A percentile compares a stretch with the other conserved stretches of the same genome.
Conservation (phyloP, 495 filamentous ascomycete species). For the Clohesyomyces aquaticus region DNA sequence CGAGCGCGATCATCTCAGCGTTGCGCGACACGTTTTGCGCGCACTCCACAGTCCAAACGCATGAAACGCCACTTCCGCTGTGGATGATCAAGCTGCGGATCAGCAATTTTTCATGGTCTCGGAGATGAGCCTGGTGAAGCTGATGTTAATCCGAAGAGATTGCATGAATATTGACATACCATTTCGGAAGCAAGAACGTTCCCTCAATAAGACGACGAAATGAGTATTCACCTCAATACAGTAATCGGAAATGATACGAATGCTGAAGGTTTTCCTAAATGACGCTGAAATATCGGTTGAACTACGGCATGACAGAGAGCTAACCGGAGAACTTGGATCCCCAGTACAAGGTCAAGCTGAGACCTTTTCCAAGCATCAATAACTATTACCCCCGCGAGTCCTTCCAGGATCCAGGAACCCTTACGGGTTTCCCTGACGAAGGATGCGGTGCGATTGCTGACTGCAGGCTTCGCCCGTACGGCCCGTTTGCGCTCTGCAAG, state of each 20-base stretch:
- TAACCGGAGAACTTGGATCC: neutral
- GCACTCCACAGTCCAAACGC: slow-evolving; percentile 2
- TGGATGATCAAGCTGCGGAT: too few species aligned
- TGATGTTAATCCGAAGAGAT: neutral
- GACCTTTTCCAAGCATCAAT: neutral
- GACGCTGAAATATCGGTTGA: neutral
- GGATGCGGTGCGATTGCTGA: slow-evolving; percentile 2
- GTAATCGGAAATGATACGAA: neutral
- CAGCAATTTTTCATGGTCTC: neutral
- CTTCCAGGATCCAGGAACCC: neutral
- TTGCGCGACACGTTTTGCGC: slow-evolving; percentile 4
- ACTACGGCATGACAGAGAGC: neutral
- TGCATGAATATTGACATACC: slow-evolving; percentile 12
- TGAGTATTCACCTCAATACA: neutral
- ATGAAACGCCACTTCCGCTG: slow-evolving; percentile 13
- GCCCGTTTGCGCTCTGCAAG: slow-evolving; percentile 5
- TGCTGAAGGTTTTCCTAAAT: neutral
- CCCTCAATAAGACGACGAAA: neutral
- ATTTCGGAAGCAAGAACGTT: neutral
- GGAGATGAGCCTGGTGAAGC: neutral
- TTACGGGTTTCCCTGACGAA: neutral
- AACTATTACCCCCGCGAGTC: neutral
- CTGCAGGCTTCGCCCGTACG: slow-evolving; percentile 8
- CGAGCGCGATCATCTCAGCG: neutral
- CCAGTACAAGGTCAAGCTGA: too few species aligned